A percentile compares a stretch with the other conserved stretches of the same genome.
Evolutionary conservation across 441 rosid genomes (phyloP).

Genomic region (Gossypium trilobum): DNA sequence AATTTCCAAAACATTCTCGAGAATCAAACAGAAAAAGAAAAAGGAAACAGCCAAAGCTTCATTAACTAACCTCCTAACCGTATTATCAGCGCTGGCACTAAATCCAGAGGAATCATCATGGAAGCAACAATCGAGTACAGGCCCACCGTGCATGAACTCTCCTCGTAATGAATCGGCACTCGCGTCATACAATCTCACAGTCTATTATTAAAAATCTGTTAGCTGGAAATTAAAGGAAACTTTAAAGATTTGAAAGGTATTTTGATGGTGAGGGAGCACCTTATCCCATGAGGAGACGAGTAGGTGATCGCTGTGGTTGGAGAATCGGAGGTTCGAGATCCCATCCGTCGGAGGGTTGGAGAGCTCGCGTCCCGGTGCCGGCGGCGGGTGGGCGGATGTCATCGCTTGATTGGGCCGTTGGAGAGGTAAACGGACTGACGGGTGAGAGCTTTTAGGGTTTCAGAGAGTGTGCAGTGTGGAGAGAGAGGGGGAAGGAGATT

Average conservation of each 20-base stretch:
- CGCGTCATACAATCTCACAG: constrained; percentile 77
- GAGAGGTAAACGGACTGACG: not conserved
- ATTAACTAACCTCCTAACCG: constrained; percentile 61
- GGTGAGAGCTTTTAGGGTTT: not conserved
- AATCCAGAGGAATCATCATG: constrained; percentile 96
- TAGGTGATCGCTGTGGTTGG: constrained; percentile 86
- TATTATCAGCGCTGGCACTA: constrained; percentile 64
- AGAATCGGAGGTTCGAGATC: constrained; percentile 87
- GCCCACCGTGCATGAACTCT: constrained; percentile 83
- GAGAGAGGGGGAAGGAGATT: not conserved
- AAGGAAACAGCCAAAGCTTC: not conserved
- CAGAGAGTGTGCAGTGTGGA: not conserved
- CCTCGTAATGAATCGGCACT: constrained; percentile 64
- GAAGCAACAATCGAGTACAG: constrained; percentile 94
- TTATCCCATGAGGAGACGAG: constrained; percentile 99
- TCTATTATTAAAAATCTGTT: constrained; percentile 23
- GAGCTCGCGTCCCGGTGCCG: constrained; percentile 71
- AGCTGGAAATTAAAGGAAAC: not conserved
- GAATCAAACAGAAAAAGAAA: not conserved
- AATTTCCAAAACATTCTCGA: constrained; percentile 4
- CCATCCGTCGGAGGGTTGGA: constrained; percentile 73
- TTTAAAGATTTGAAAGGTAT: not conserved
- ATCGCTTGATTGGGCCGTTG: constrained; percentile 21
- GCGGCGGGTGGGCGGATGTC: constrained; percentile 47
- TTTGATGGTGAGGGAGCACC: constrained; percentile 32